Base-by-base conservation (phyloP, 352 stramenopile species). In the Sclerospora graminicola region DNA sequence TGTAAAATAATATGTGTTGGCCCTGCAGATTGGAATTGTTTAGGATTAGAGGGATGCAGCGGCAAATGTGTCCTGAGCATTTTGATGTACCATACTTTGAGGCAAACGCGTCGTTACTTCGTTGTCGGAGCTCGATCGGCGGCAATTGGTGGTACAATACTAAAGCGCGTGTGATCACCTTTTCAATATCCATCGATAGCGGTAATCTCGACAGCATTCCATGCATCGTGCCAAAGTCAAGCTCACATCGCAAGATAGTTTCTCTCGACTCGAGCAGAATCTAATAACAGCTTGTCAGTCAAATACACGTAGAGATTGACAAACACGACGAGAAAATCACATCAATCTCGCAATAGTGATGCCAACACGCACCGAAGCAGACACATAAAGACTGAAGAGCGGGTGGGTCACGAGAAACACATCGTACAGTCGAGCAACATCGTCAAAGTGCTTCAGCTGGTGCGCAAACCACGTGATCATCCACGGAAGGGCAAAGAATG, bases 381-480 rank as follows among this genome's bases (percentile, higher is more conserved):
- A 86, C 13, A 96, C 50, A 42, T 98, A 98, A 5, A 97, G 45
- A 6, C 82, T 76, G 45, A 98, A 91, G 18, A 97, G 62, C 23
- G 92, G 85, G 54, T 98, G 90, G 6, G 81, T 89, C 18, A 85
- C 66, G n/a, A 98, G 64, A 43, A 98, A 85, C 19, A 94, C 82
- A 60, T 98, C 92, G 61, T 93, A 98, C 30, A 98, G 54, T 20
- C 92, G 66, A 45, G 88, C 72, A 8, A 96, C 89, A 41, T 97
- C 61, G 2, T 67, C 45, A 7, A 96, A 90, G 20, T 87, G 82
- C 37, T 63, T 66, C 6, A 97, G 51, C 54, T 97, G 80, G 63
- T 97, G 91, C 9, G 82, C 67, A 57, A 97, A 97, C 89, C 91
- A 97, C 24, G 91, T 97, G 42, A 97, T 89, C 41, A 97, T 72